phyloP scores from a whole-genome alignment of 1,284 basidiomycete species.

The Fomitopsis palustris region DNA sequence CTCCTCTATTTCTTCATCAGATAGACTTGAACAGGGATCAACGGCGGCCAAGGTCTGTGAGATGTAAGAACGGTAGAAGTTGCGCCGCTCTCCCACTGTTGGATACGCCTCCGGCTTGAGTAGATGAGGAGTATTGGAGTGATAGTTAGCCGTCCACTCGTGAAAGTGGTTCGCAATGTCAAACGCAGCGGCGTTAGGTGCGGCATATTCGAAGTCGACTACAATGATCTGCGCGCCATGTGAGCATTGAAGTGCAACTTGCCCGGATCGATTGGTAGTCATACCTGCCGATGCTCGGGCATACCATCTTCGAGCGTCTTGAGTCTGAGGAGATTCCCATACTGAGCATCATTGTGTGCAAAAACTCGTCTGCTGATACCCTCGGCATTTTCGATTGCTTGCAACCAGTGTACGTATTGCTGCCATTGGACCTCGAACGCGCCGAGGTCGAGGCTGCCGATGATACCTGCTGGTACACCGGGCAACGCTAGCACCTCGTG shows the following conservation, averaged over 20 bases:
- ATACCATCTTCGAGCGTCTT: constrained; percentile 49
- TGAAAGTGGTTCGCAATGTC: constrained; percentile 97
- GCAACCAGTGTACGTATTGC: constrained; percentile 66
- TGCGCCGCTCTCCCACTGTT: constrained; percentile 63
- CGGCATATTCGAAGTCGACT: constrained; percentile 94
- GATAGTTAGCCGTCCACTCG: constrained; percentile 93
- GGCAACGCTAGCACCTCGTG: constrained; percentile 60
- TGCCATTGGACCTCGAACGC: constrained; percentile 63
- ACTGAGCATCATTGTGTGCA: constrained; percentile 91
- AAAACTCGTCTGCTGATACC: constrained; percentile 67
- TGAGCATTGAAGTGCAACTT: constrained; percentile 6
- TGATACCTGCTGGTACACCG: constrained; percentile 37
- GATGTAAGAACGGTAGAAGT: constrained; percentile 85
- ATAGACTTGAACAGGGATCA: constrained; percentile 15
- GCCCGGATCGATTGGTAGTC: constrained; percentile 12
- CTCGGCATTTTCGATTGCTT: constrained; percentile 51
- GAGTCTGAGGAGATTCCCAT: constrained; percentile 85
- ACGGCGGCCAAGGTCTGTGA: constrained; percentile 34
- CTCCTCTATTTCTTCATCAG: constrained; percentile 32
- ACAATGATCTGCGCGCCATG: constrained; percentile 70
- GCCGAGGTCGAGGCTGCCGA: constrained; percentile 55
- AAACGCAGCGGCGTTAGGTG: constrained; percentile 84
- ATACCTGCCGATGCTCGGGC: constrained; percentile 68
- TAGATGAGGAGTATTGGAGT: constrained; percentile 71
- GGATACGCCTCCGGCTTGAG: constrained; percentile 73